phyloP scores from a whole-genome alignment of 2,329 filamentous ascomycete genomes.

The Blumeria graminis region DNA sequence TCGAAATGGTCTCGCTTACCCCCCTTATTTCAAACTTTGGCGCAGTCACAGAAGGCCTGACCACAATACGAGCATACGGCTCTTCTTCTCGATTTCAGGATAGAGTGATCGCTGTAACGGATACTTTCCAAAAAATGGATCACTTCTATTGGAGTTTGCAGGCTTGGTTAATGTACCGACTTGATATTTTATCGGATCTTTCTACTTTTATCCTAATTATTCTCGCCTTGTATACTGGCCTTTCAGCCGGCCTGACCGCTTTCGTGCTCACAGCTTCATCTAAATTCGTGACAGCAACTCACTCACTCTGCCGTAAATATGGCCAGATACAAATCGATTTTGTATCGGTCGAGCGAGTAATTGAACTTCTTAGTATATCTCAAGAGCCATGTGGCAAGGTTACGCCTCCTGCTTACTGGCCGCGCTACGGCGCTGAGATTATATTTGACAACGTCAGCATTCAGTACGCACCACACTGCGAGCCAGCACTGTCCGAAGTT shows the following conservation, averaged over 20 bases:
- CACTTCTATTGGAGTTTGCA: conserved; percentile 89
- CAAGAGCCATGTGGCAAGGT: conserved; percentile 45
- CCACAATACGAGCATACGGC: conserved; percentile 64
- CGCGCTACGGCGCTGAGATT: conserved; percentile 44
- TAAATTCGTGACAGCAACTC: conserved; percentile 44
- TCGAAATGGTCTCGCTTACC: conserved; percentile 76
- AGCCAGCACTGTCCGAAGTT: conserved; percentile 44
- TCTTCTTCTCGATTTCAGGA: conserved; percentile 60
- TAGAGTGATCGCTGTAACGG: conserved; percentile 56
- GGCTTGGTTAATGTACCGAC: conserved; percentile 62
- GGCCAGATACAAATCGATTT: conserved; percentile 80
- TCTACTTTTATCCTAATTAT: conserved; percentile 52
- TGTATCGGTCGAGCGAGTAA: conserved; percentile 67
- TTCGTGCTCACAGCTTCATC: conserved; percentile 57
- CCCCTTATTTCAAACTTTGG: conserved; percentile 86
- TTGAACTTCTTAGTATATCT: conserved; percentile 58
- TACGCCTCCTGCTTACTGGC: conserved; percentile 54
- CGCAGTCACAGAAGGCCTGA: conserved; percentile 61
- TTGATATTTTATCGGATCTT: conserved; percentile 44
- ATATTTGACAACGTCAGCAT: conserved; percentile 56
- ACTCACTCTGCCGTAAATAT: conserved; percentile 53
- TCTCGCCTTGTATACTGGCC: conserved; percentile 49
- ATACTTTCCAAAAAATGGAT: conserved; percentile 82
- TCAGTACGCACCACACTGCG: conserved; percentile 54
- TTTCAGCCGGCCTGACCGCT: conserved; percentile 56